Conservation (phyloP, 192 early-diverging fungal species). For the Coemansia sp. region DNA sequence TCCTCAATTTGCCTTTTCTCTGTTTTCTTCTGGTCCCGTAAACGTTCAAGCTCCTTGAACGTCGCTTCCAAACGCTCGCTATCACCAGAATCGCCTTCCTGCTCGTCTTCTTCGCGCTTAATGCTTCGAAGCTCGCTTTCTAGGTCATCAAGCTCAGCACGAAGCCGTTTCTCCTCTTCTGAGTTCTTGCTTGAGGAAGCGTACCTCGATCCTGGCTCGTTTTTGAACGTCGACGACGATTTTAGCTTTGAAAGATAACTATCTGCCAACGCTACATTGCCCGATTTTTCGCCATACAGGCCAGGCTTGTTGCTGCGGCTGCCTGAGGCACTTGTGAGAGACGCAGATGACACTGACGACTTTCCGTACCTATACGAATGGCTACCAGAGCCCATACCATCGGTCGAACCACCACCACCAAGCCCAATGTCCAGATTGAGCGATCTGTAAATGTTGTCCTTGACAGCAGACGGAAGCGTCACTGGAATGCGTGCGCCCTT, state of each 20-base stretch:
- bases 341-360: neutral
- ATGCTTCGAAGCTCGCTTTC: conserved; percentile 32
- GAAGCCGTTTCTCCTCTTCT: conserved; percentile 48
- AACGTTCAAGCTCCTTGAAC: conserved; percentile 31
- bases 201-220: conserved; percentile 42
- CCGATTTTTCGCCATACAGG: conserved; percentile 52
- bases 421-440: conserved; percentile 34
- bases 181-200: conserved; percentile 46
- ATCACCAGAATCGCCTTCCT: conserved; percentile 12
- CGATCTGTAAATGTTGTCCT: conserved; percentile 51
- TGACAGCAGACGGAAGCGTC: conserved; percentile 42
- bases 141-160: conserved; percentile 41
- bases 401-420: neutral
- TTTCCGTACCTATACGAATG: conserved; percentile 31
- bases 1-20: conserved; percentile 26
- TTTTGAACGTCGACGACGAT: conserved; percentile 51
- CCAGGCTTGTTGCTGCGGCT: conserved; percentile 19
- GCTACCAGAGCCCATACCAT: neutral
- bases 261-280: conserved; percentile 52
- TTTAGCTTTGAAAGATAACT: conserved; percentile 55
- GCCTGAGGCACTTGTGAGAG: neutral
- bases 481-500: conserved; percentile 34
- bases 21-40: conserved; percentile 29
- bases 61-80: conserved; percentile 7
- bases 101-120: conserved; percentile 15